These are phyloP conservation scores for Pseudisothecium myosuroides DNA, from an alignment of 225 moss, liverwort and hornwort species.

Conservation along the genomic window DNA sequence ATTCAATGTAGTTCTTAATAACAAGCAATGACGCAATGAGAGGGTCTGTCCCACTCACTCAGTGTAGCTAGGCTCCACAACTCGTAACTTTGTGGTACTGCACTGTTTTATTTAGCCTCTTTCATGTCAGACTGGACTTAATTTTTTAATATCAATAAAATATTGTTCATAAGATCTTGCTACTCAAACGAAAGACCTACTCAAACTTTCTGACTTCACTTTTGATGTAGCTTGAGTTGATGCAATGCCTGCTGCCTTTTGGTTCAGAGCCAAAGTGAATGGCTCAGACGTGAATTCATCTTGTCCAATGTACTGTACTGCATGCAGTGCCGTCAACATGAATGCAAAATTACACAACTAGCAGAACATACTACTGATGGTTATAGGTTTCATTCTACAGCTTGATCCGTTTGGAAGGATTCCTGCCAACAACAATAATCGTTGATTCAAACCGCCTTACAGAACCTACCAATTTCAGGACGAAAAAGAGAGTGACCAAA, in stretches of 20 bases:
- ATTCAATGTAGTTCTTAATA: no score
- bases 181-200: not conserved
- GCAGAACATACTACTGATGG: not conserved
- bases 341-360: not conserved
- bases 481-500: not conserved
- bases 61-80: not conserved
- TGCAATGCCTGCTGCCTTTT: not conserved
- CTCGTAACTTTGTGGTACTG: not conserved
- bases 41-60: not conserved
- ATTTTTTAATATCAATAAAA: not conserved
- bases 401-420: not conserved
- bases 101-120: not conserved
- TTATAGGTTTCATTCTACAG: not conserved
- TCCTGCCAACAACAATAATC: no score
- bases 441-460: not conserved
- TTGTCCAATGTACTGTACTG: not conserved
- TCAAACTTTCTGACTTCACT: not conserved
- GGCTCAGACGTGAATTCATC: not conserved
- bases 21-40: not conserved
- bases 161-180: not conserved
- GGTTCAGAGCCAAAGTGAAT: not conserved
- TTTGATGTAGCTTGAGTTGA: not conserved
- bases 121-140: not conserved
- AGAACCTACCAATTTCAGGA: not conserved
- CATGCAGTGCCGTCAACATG: not conserved